Conservation (phyloP, 805 yeast genomes). For the Yamadazyma phyllophila region DNA sequence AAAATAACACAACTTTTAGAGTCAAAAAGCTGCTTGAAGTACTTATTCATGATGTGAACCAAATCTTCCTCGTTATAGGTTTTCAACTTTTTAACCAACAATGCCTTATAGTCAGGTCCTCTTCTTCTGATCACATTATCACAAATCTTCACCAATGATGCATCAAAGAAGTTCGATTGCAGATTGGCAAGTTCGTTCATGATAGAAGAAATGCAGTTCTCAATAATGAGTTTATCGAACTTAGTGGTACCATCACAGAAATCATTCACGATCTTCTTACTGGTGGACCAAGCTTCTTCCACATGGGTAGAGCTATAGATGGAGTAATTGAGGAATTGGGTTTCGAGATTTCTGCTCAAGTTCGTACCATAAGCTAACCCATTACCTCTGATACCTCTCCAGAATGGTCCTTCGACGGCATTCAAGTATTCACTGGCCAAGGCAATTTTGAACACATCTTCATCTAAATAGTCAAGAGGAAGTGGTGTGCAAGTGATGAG, state of each 20-base stretch:
- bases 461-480: constrained; percentile 46
- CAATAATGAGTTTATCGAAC: constrained; percentile 59
- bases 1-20: constrained; percentile 57
- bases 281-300: constrained; percentile 59
- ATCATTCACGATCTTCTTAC: constrained; percentile 60
- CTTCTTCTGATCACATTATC: constrained; percentile 67
- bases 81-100: constrained; percentile 53
- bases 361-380: constrained; percentile 91
- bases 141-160: constrained; percentile 64
- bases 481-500: constrained; percentile 58
- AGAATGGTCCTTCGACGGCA: constrained; percentile 93
- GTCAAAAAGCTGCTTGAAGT: constrained; percentile 65
- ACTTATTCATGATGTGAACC: constrained; percentile 48
- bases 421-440: constrained; percentile 75
- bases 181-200: constrained; percentile 68
- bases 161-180: constrained; percentile 61
- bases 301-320: constrained; percentile 86
- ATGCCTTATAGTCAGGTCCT: constrained; percentile 62
- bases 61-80: constrained; percentile 52
- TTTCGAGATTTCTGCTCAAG: constrained; percentile 56
- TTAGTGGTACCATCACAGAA: constrained; percentile 51
- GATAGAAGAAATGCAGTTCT: constrained; percentile 73
- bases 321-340: constrained; percentile 62
- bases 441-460: constrained; percentile 66
- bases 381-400: constrained; percentile 93